Evolutionary conservation across 2,329 filamentous ascomycete genomes (phyloP), one percentile per base, ranked within the genome.

Genomic region (Ascocoryne sarcoides): DNA sequence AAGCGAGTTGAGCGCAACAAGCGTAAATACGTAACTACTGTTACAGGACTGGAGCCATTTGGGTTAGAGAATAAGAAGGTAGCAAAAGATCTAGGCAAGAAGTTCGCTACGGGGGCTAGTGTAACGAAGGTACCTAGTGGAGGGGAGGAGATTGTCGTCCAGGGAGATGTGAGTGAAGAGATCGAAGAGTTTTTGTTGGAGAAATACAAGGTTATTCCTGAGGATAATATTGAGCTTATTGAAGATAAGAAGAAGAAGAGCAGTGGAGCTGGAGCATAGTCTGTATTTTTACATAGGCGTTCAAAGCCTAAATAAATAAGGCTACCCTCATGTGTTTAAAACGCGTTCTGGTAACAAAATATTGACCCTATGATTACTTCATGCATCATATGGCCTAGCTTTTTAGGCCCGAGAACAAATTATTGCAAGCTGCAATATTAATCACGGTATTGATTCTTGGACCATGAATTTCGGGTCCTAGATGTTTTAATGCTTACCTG

Each of bases 1-100:
- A 95, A 95, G 75, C 85, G 92, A 18, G 92, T 98, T 55, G 92
- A 96, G 71, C 80, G 92, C 48, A 96, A 95, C 66, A 98, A 98
- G 74, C 79, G 92, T 59, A 98, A 98, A 69, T 93, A 81, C 61
- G 89, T 98, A 40, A 98, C 92, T 1, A 82, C 89, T 12, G 80
- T 98, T n/a, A 78, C 78, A 5, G 92, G 92, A 0, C 71, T 98
- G 15, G 92, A 98, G 62, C 79, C 82, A 0, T 94, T 95, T 58
- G 87, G 87, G 0, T 64, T 96, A 31, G 90, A 96, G 42, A 73
- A 95, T 57, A 98, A 98, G 66, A 96, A 95, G 69, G 74, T 94
- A 5, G 82, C 89, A 43, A 96, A 96, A 70, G 92, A 96, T 58
- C 81, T 96, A 53, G 92, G 92, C 48, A 98, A 96, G 76, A 96